phyloP scores from a whole-genome alignment of 495 filamentous ascomycete genomes.

The Rhypophila decipiens region DNA sequence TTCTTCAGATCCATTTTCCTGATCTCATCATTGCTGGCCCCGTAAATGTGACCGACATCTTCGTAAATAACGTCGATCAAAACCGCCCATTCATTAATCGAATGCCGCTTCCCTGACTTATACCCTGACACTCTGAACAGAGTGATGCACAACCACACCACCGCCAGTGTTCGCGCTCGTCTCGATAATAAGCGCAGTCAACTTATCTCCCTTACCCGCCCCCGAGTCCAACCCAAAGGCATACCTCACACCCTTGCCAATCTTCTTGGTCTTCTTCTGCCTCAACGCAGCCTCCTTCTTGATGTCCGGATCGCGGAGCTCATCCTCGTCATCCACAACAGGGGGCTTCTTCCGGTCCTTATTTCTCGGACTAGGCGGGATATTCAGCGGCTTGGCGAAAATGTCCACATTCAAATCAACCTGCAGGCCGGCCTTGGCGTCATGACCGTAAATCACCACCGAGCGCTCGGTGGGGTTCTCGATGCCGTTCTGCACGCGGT shows the following conservation, averaged over 20 bases:
- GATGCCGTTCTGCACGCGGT: conserved; percentile 25
- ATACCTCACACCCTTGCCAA: conserved; percentile 39
- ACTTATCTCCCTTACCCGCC: conserved; percentile 64
- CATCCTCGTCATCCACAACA: neutral
- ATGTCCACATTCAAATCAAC: conserved; percentile 14
- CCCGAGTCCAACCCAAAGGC: conserved; percentile 80
- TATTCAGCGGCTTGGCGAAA: neutral
- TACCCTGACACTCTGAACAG: neutral
- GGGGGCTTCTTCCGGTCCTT: neutral
- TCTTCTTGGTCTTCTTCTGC: conserved; percentile 9
- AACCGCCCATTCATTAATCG: too few relatives aligned
- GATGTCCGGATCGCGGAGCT: neutral
- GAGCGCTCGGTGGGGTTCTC: conserved; percentile 13
- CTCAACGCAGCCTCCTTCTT: conserved; percentile 1
- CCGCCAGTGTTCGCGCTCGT: conserved; percentile 41
- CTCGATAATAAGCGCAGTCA: conserved; percentile 74
- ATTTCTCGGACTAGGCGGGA: conserved; percentile 20
- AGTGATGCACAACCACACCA: conserved; percentile 12
- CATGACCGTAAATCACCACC: conserved; percentile 80
- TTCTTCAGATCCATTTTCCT: too few relatives aligned
- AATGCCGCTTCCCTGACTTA: too few relatives aligned
- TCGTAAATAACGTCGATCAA: too few relatives aligned
- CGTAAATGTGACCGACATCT: too few relatives aligned
- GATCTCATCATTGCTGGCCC: too few relatives aligned
- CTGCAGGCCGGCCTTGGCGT: conserved; percentile 64